Percentiles rank a stretch among this genome's conserved stretches.
Evolutionary conservation across 441 rosid genomes (phyloP).

Genomic region (Lagerstroemia fauriei): DNA sequence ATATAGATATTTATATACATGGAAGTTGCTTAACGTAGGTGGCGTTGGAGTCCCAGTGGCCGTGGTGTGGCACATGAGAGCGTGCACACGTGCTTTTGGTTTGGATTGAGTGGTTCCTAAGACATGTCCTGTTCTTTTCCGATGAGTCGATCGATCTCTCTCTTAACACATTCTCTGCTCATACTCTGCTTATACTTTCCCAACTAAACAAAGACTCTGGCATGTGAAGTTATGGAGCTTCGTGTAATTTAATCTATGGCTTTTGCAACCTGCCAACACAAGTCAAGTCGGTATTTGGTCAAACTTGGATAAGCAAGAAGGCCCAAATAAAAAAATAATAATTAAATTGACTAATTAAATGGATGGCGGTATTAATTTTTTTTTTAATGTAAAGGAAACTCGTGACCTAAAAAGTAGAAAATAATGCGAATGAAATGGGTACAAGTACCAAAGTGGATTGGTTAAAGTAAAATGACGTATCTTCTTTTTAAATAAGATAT

Average conservation of each 20-base stretch:
- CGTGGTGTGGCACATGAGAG: slow-evolving; percentile 12
- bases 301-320: neutral
- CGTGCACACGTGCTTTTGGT: slow-evolving; percentile 31
- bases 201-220: neutral
- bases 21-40: slow-evolving; percentile 5
- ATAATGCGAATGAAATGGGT: too few species aligned
- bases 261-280: slow-evolving; percentile 1
- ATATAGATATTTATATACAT: too few species aligned
- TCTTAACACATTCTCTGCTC: slow-evolving; percentile 43
- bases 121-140: slow-evolving; percentile 21
- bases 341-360: too few species aligned
- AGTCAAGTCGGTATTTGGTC: neutral
- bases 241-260: neutral
- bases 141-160: neutral
- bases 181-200: neutral
- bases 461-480: too few species aligned
- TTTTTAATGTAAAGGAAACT: too few species aligned
- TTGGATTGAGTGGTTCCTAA: slow-evolving; percentile 43
- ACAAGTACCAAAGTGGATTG: too few species aligned
- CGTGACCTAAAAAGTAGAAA: too few species aligned
- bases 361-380: too few species aligned
- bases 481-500: too few species aligned
- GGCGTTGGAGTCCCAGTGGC: slow-evolving; percentile 41
- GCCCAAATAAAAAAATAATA: neutral
- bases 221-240: neutral